Percentiles rank a stretch among this genome's conserved stretches.
phyloP scores from a whole-genome alignment of 345 rosid species.

The Citrus inodora region DNA sequence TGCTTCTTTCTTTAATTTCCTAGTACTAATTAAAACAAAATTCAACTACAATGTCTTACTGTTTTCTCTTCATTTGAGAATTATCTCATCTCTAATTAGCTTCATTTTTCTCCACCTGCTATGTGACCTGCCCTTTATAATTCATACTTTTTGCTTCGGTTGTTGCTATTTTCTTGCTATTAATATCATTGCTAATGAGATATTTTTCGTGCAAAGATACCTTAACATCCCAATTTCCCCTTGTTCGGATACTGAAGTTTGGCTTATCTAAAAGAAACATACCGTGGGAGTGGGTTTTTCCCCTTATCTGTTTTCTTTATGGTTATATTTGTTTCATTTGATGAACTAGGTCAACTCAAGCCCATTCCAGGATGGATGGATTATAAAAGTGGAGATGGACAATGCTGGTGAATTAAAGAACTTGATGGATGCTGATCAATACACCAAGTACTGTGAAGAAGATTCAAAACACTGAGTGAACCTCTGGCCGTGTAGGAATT shows the following conservation, averaged over 20 bases:
- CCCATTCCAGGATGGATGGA: conserved; percentile 86
- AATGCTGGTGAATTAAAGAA: conserved; percentile 53
- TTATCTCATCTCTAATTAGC: neutral
- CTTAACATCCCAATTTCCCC: neutral
- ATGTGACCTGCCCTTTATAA: neutral
- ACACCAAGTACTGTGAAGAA: conserved; percentile 90
- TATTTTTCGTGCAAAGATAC: neutral
- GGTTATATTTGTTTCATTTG: neutral
- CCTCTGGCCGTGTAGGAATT: neutral
- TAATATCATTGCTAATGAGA: too few species aligned
- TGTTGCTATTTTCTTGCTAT: neutral
- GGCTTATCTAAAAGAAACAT: neutral
- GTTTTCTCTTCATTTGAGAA: neutral
- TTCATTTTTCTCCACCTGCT: neutral
- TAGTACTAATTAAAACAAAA: neutral
- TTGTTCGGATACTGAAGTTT: neutral
- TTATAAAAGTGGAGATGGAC: conserved; percentile 67
- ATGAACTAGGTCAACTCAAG: conserved; percentile 67
- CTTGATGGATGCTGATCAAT: conserved; percentile 75
- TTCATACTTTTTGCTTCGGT: neutral
- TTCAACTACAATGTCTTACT: neutral
- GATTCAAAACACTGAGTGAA: conserved; percentile 68
- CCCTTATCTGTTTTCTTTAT: neutral
- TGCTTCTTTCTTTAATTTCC: neutral
- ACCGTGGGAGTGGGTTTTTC: neutral